Evolutionary conservation across 495 filamentous ascomycete genomes (phyloP), one percentile per base, ranked within the genome.

Genomic region (Chaetomium fimeti): DNA sequence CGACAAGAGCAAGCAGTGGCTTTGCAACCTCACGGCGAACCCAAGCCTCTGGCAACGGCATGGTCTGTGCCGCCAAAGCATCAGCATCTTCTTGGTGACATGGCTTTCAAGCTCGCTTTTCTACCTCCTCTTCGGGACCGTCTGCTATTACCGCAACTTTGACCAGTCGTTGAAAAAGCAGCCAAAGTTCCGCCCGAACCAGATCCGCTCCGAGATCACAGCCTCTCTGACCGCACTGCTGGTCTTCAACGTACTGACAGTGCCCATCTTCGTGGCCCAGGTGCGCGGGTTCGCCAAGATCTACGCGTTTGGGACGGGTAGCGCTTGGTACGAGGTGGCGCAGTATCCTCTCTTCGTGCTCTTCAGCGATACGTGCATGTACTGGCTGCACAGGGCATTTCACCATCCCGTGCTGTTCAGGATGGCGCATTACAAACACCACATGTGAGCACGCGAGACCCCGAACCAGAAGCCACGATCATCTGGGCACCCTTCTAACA

Each of bases 231-330:
- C 11, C 8, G 48, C 48, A 11, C 24, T 52, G 48, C 48, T 52
- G 12, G 22, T 52, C 22, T 9, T 52, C 48, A 52, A 52, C 6
- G 24, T 18, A 11, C 24, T 52, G 7, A 52, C 48, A 24, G 48
- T 52, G 24, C 48, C 48, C 48, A 52, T 52, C 22, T 52, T 52
- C 9, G 48, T 52, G 9, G 48, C 48, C 48, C 48, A 52, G 48
- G 24, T 52, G 24, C 48, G 48, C 48, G 48, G 48, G 4, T 24
- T 24, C 9, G 48, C 48, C 22, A 24, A 16, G 22, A 52, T 52
- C 8, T 52, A 52, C 24, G 1, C 48, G 22, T 52, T 52, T 13
- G 48, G 48, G 22, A 15, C 48, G 11, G 22, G 12, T 12, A 52
- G 48, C 48, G 7, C 48, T 1, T 52, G 48, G 48, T 52, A 52